phyloP scores from a whole-genome alignment of 305 asterid species.

The Plantago coronopus region DNA sequence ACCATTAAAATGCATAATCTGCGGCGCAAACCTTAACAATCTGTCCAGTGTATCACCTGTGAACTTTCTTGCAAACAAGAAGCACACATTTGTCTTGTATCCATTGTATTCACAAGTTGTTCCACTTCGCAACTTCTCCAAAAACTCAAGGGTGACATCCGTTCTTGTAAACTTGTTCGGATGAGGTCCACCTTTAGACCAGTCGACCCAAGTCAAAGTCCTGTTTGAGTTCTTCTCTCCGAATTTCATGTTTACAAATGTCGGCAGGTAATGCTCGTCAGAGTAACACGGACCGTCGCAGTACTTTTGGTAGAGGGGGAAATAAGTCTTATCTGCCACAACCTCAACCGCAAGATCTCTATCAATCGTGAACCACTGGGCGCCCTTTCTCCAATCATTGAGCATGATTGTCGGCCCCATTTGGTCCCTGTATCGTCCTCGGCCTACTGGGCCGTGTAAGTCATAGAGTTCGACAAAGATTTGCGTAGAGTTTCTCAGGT shows the following conservation, averaged over 20 bases:
- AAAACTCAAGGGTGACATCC: slow-evolving; percentile 35
- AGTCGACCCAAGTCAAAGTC: slow-evolving; percentile 73
- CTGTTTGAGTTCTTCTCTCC: slow-evolving; percentile 43
- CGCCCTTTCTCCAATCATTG: slow-evolving; percentile 73
- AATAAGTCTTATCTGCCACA: slow-evolving; percentile 43
- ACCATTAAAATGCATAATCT: slow-evolving; percentile 57
- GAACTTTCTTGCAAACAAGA: slow-evolving; percentile 82
- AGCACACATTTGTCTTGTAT: slow-evolving; percentile 41
- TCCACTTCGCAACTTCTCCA: slow-evolving; percentile 54
- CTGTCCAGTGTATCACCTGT: slow-evolving; percentile 51
- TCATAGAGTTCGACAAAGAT: slow-evolving; percentile 62
- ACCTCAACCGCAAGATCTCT: slow-evolving; percentile 59
- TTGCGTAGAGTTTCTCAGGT: slow-evolving; percentile 50
- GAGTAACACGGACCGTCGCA: slow-evolving; percentile 59
- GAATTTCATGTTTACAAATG: slow-evolving; percentile 47
- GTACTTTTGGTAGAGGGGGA: slow-evolving; percentile 37
- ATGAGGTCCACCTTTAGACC: slow-evolving; percentile 86
- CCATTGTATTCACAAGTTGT: slow-evolving; percentile 62
- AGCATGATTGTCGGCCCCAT: slow-evolving; percentile 55
- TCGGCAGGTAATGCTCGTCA: slow-evolving; percentile 82
- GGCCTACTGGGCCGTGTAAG: slow-evolving; percentile 51
- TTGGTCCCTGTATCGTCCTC: slow-evolving; percentile 47
- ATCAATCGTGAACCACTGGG: slow-evolving; percentile 80
- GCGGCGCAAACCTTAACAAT: slow-evolving; percentile 68
- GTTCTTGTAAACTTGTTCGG: slow-evolving; percentile 49